phyloP scores from a whole-genome alignment of 129 eudicot genomes.

The Silybum marianum region DNA sequence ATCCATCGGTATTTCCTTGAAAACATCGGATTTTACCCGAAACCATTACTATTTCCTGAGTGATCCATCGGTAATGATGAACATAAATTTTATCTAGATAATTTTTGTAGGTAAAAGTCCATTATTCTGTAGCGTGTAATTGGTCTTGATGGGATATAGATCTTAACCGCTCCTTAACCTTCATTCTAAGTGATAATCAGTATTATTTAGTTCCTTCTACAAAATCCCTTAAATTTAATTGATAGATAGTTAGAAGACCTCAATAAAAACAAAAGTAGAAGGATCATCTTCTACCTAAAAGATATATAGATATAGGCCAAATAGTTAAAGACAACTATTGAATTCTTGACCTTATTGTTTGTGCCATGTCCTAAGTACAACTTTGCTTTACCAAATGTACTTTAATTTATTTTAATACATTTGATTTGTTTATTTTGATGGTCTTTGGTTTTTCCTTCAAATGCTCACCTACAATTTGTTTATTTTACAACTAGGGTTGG shows the following conservation, averaged over 20 bases:
- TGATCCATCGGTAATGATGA: no score
- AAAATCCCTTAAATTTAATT: no score
- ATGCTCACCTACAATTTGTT: not conserved
- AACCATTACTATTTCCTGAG: no score
- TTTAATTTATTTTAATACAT: not conserved
- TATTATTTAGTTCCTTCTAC: no score
- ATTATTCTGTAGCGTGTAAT: no score
- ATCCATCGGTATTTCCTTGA: no score
- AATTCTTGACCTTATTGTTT: not conserved
- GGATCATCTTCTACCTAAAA: not conserved
- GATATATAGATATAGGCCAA: not conserved
- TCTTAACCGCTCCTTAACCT: no score
- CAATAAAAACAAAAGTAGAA: not conserved
- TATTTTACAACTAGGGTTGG: not conserved
- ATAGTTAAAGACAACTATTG: not conserved
- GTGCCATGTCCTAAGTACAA: slow-evolving; percentile 1
- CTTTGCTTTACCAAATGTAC: not conserved
- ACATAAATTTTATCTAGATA: no score
- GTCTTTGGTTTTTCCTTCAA: not conserved
- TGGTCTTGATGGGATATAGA: no score
- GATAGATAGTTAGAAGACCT: not conserved
- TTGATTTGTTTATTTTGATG: not conserved
- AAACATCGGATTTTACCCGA: no score
- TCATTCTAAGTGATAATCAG: no score
- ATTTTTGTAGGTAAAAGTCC: no score